These are phyloP conservation scores for Arthrinium puccinioides DNA, from an alignment of 2,329 filamentous ascomycete species.

Conservation along the genomic window DNA sequence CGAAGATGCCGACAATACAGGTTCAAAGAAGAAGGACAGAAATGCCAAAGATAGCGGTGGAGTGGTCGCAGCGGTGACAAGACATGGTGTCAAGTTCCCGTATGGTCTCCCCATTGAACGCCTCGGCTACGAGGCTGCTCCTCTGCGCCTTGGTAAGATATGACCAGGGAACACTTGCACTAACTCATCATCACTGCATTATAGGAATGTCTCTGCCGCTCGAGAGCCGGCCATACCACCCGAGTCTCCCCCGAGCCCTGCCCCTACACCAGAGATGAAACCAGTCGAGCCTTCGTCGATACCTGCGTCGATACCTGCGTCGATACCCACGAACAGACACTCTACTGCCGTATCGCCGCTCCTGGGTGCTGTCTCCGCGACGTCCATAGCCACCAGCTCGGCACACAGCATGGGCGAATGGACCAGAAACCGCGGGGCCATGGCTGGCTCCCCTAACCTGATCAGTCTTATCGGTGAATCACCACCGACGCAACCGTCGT, in stretches of 20 bases:
- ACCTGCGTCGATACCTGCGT: constrained; percentile 18
- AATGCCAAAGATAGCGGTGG: constrained; percentile 26
- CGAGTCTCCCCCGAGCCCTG: constrained; percentile 16
- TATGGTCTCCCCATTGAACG: constrained; percentile 11
- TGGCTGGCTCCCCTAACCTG: constrained; percentile 25
- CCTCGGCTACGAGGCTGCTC: no score
- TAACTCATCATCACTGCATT: constrained; percentile 1
- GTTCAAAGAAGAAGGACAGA: constrained; percentile 27
- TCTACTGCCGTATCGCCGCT: constrained; percentile 17
- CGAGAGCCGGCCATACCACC: constrained; percentile 16
- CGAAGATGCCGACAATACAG: constrained; percentile 17
- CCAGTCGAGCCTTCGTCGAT: constrained; percentile 20
- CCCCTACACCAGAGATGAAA: constrained; percentile 21
- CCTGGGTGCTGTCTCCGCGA: constrained; percentile 22
- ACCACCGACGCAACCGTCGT: constrained; percentile 27
- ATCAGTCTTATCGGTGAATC: constrained; percentile 29
- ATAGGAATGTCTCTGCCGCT: constrained; percentile 11
- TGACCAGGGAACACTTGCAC: background rate
- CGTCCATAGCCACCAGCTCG: constrained; percentile 23
- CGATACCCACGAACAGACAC: constrained; percentile 20
- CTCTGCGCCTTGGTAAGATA: no score
- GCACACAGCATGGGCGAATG: constrained; percentile 25
- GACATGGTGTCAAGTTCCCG: constrained; percentile 25
- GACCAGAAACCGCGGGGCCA: constrained; percentile 18
- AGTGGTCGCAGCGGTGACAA: constrained; percentile 27